These are phyloP conservation scores for Chalaropsis thielavioides DNA, from an alignment of 2,329 filamentous ascomycete species.

Conservation along the genomic window DNA sequence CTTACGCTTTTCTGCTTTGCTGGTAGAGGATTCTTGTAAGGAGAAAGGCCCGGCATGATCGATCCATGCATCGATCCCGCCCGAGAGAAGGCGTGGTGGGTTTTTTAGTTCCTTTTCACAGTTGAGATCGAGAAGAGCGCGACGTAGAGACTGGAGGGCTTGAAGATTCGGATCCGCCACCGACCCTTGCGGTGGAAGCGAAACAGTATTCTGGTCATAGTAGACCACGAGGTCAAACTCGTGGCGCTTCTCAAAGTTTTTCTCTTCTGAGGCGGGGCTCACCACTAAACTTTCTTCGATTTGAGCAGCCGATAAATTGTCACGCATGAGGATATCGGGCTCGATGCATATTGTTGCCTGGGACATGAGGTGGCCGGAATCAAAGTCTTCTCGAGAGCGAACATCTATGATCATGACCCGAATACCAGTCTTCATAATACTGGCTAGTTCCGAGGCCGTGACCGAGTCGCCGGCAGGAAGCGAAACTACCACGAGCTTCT, in stretches of 20 bases:
- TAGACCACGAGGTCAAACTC: slow-evolving; percentile 80
- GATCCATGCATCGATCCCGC: slow-evolving; percentile 76
- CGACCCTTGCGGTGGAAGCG: slow-evolving; percentile 28
- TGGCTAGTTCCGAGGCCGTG: slow-evolving; percentile 53
- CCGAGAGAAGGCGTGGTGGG: slow-evolving; percentile 61
- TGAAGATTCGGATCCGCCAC: slow-evolving; percentile 9
- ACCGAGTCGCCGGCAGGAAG: slow-evolving; percentile 44
- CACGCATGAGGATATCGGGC: slow-evolving; percentile 54
- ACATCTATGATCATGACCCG: slow-evolving; percentile 75
- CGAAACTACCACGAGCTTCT: slow-evolving; percentile 25
- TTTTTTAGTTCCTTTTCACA: slow-evolving; percentile 59
- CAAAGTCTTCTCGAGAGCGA: slow-evolving; percentile 63
- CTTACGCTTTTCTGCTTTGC: slow-evolving; percentile 17
- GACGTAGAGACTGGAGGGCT: slow-evolving; percentile 44
- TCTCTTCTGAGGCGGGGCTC: slow-evolving; percentile 58
- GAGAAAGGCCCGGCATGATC: slow-evolving; percentile 63
- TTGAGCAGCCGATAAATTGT: slow-evolving; percentile 47
- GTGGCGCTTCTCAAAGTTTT: slow-evolving; percentile 55
- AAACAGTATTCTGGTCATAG: slow-evolving; percentile 58
- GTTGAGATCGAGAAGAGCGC: slow-evolving; percentile 73
- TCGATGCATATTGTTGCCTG: slow-evolving; percentile 81
- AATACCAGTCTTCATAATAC: slow-evolving; percentile 46
- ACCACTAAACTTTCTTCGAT: slow-evolving; percentile 56
- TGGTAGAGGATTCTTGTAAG: slow-evolving; percentile 31
- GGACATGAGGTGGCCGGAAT: slow-evolving; percentile 77